Conservation (phyloP, 345 rosid species). For the Draba incana region DNA sequence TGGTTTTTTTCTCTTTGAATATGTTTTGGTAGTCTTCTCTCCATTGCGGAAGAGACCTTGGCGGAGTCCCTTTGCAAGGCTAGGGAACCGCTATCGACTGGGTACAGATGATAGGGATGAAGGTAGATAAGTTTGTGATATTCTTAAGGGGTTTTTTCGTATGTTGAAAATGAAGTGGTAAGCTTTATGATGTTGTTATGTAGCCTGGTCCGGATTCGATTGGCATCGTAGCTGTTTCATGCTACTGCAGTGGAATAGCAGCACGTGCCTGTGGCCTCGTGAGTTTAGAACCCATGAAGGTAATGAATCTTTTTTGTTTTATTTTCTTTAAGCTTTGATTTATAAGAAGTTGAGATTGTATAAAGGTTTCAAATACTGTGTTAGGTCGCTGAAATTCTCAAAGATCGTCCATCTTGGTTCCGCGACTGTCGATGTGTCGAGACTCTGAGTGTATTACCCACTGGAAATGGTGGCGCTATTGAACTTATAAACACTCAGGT, state of each 20-base stretch:
- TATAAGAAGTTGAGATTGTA: not conserved
- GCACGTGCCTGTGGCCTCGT: conserved; percentile 99
- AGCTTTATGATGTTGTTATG: conserved; percentile 20
- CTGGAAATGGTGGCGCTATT: conserved; percentile 83
- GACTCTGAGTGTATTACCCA: conserved; percentile 65
- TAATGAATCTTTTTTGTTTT: conserved; percentile 32
- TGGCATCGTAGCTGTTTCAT: conserved; percentile 98
- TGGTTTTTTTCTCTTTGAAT: not conserved
- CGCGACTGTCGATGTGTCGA: conserved; percentile 93
- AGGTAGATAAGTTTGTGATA: too few relatives aligned
- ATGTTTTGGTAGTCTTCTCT: conserved; percentile 68
- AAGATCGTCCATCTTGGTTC: conserved; percentile 97
- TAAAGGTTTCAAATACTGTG: not conserved
- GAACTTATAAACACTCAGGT: conserved; percentile 96
- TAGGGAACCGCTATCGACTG: conserved; percentile 99
- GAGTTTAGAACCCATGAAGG: conserved; percentile 98
- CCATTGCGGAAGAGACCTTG: conserved; percentile 97
- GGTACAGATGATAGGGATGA: conserved; percentile 99
- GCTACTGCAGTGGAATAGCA: conserved; percentile 96
- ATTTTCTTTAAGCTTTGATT: conserved; percentile 2
- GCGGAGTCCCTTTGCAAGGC: conserved; percentile 67
- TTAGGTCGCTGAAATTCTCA: conserved; percentile 92
- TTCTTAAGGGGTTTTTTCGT: too few relatives aligned
- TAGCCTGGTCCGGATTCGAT: conserved; percentile 99
- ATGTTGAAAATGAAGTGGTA: not conserved